Evolutionary conservation across 371 early-diverging fungal genomes (phyloP).

Genomic region (Mortierella sp.): DNA sequence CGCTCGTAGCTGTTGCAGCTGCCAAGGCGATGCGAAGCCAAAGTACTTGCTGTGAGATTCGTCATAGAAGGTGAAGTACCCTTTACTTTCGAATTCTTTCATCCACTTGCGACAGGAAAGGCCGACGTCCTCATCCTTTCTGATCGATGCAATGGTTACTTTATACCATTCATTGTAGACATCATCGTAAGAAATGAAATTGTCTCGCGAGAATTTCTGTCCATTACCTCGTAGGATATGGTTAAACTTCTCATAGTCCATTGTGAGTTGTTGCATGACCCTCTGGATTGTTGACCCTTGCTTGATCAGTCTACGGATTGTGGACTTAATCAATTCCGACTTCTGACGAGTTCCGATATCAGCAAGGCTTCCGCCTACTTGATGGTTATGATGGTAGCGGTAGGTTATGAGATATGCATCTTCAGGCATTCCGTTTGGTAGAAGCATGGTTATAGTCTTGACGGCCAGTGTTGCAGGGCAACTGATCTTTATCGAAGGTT

Average conservation of each 20-base stretch:
- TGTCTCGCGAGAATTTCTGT: slow-evolving; percentile 14
- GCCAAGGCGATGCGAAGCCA: slow-evolving; percentile 35
- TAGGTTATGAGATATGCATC: slow-evolving; percentile 2
- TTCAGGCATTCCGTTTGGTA: background rate
- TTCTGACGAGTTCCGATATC: slow-evolving; percentile 27
- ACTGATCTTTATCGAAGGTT: no score
- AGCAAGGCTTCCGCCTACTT: background rate
- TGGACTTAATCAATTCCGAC: slow-evolving; percentile 18
- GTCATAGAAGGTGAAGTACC: slow-evolving; percentile 23
- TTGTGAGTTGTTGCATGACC: slow-evolving; percentile 30
- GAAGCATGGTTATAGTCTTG: no score
- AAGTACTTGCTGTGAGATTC: slow-evolving; percentile 10
- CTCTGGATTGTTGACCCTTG: slow-evolving; percentile 27
- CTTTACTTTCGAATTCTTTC: slow-evolving; percentile 19
- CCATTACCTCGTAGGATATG: slow-evolving; percentile 19
- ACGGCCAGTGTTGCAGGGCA: no score
- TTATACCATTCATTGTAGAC: slow-evolving; percentile 28
- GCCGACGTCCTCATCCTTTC: slow-evolving; percentile 22
- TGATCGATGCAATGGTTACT: slow-evolving; percentile 11
- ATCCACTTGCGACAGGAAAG: slow-evolving; percentile 28
- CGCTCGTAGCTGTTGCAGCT: slow-evolving; percentile 14
- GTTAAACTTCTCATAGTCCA: slow-evolving; percentile 32
- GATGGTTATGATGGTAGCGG: slow-evolving; percentile 14
- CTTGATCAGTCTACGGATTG: slow-evolving; percentile 15
- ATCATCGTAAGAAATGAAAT: slow-evolving; percentile 33